Base-by-base conservation (phyloP, 306 rosid genomes). In the Dryas alaskensis region DNA sequence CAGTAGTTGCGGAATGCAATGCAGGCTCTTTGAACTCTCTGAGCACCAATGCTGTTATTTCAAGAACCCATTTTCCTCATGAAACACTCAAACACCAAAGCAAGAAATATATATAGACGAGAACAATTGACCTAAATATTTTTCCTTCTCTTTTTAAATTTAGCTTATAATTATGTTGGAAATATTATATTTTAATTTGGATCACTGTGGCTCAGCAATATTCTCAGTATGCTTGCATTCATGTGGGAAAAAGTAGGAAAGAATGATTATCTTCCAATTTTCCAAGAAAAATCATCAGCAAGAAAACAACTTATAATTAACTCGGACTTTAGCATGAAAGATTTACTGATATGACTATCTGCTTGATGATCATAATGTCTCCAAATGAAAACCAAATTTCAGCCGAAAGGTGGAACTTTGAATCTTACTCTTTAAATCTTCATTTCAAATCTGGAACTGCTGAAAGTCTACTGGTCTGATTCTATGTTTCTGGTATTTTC, bases 41-140 rank as follows among this genome's bases (percentile, higher is more conserved):
- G 88, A 71, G 97, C 97, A 0, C 98, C 98, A 83, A 93, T 84
- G 84, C 98, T 92, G 89, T 70, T 73, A 69, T 49, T 27, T 60
- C 82, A 81, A 22, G 27, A 73, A 39, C 47, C 77, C 71, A 25
- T 51, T 25, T 48, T 55, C 64, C 61, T 64, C 75, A 63, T 75
- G 57, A 85, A 77, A 50, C 44, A 53, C 46, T 75, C 61, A 85
- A 77, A 50, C 44, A 53, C 46, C 14, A 5, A 52, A 40, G 12
- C 9, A 69, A 66, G 27, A 59, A 73, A 43, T 19, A 59, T 5
- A 37, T 47, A 40, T 43, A 53, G 17, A 68, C 16, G 40, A 10
- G 9, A 5, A 60, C 48, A 14, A 65, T 31, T 31, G 10, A 60
- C 17, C 12, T 8, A 1, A 40, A 69, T 7, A 25, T 50, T 50